Percentiles rank a stretch among this genome's conserved stretches.
phyloP scores from a whole-genome alignment of 2,329 filamentous ascomycete species.

The Fusarium concolor region DNA sequence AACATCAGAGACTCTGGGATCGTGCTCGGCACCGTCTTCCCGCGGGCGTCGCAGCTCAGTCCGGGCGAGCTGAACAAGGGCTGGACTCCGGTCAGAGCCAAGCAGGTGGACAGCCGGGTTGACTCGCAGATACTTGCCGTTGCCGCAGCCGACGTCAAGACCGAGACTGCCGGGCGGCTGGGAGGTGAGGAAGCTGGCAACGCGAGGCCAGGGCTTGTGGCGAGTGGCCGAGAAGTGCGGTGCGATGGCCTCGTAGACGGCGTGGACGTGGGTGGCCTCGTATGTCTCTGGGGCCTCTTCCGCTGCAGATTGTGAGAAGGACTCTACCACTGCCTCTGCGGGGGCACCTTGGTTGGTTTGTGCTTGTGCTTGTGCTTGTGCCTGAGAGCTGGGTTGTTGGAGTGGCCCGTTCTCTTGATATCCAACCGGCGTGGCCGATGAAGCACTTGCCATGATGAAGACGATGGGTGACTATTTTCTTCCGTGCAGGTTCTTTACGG shows the following conservation, averaged over 20 bases:
- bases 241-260: conserved; percentile 89
- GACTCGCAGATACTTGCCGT: conserved; percentile 92
- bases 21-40: conserved; percentile 23
- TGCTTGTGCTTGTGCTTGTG: conserved; percentile 4
- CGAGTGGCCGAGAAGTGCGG: conserved; percentile 85
- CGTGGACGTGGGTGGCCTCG: conserved; percentile 89
- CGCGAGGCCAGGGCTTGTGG: conserved; percentile 91
- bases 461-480: not conserved
- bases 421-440: conserved; percentile 41
- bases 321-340: not conserved
- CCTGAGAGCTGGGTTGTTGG: conserved; percentile 17
- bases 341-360: conserved; percentile 20
- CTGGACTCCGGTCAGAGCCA: conserved; percentile 82
- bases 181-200: conserved; percentile 78
- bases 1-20: conserved; percentile 58
- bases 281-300: conserved; percentile 66
- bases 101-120: conserved; percentile 83
- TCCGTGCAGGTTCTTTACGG: conserved; percentile 10
- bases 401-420: conserved; percentile 34
- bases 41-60: conserved; percentile 36
- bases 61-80: conserved; percentile 64
- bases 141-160: conserved; percentile 93
- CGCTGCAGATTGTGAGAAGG: conserved; percentile 37
- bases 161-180: conserved; percentile 79
- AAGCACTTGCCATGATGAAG: conserved; percentile 43